These are phyloP conservation scores for Cucurbitaria berberidis DNA, from an alignment of 2,329 filamentous ascomycete genomes.

Conservation along the genomic window DNA sequence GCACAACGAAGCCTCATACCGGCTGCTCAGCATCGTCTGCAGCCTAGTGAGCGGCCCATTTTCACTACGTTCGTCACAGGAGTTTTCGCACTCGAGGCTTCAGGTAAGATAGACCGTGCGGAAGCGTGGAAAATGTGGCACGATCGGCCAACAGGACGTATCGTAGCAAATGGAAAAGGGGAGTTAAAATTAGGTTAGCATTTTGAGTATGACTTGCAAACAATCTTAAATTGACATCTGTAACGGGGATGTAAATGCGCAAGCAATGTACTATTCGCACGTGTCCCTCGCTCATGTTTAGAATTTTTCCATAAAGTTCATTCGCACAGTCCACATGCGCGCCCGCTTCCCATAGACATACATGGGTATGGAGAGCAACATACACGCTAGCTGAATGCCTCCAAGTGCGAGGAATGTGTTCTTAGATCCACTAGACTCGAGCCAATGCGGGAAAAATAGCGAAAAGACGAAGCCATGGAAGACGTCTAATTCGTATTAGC, in stretches of 20 bases:
- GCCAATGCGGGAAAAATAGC: slow-evolving; percentile 73
- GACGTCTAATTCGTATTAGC: slow-evolving; percentile 60
- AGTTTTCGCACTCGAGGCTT: not conserved
- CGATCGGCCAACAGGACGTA: not conserved
- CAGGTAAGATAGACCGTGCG: not conserved
- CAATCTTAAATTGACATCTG: no score
- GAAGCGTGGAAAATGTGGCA: not conserved
- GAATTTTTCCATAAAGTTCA: slow-evolving; percentile 84
- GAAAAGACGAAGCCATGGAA: slow-evolving; percentile 89
- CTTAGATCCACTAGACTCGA: slow-evolving; percentile 75
- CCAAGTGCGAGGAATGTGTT: slow-evolving; percentile 83
- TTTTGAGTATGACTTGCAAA: no score
- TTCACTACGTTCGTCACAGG: not conserved
- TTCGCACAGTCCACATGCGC: slow-evolving; percentile 91
- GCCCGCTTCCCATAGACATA: slow-evolving; percentile 91
- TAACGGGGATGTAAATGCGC: no score
- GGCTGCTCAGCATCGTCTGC: slow-evolving; percentile 2
- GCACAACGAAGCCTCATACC: slow-evolving; percentile 19
- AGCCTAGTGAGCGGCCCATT: not conserved
- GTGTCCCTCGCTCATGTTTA: slow-evolving; percentile 34
- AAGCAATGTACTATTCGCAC: no score
- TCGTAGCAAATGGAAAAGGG: not conserved
- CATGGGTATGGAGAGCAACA: slow-evolving; percentile 83
- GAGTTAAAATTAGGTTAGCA: no score
- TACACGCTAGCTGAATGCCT: slow-evolving; percentile 78